phyloP scores from a whole-genome alignment of 148 eudicot species.

The Rhododendron ovatum region DNA sequence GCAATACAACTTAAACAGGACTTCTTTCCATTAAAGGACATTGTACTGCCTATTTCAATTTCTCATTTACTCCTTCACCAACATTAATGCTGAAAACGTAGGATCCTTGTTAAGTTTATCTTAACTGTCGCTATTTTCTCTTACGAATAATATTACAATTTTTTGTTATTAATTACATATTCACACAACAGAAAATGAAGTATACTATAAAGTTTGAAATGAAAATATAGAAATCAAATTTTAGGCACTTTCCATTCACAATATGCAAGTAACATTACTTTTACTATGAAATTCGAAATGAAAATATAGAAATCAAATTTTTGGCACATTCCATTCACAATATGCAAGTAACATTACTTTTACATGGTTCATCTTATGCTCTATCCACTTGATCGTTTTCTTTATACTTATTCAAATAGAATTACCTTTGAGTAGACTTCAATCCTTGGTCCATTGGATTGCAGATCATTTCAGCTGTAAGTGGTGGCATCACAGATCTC shows the following conservation, averaged over 20 bases:
- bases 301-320: not conserved
- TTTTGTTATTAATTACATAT: not conserved
- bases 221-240: not conserved
- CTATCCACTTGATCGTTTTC: not conserved
- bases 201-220: not conserved
- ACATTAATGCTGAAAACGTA: not conserved
- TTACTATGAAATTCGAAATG: not conserved
- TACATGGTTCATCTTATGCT: not conserved
- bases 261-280: not conserved
- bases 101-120: not conserved
- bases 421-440: not conserved
- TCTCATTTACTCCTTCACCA: not conserved
- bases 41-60: not conserved
- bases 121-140: not conserved
- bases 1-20: not conserved
- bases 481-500: constrained; percentile 74
- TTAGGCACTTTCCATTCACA: not conserved
- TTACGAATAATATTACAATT: not conserved
- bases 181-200: not conserved
- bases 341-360: not conserved
- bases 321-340: not conserved
- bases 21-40: not conserved
- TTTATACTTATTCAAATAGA: not conserved
- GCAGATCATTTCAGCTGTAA: constrained; percentile 80
- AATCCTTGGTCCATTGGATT: constrained; percentile 7